Percentiles rank a stretch among this genome's conserved stretches.
These are phyloP conservation scores for Hypomontagnella submonticulosa DNA, from an alignment of 495 filamentous ascomycete genomes.

Conservation along the genomic window DNA sequence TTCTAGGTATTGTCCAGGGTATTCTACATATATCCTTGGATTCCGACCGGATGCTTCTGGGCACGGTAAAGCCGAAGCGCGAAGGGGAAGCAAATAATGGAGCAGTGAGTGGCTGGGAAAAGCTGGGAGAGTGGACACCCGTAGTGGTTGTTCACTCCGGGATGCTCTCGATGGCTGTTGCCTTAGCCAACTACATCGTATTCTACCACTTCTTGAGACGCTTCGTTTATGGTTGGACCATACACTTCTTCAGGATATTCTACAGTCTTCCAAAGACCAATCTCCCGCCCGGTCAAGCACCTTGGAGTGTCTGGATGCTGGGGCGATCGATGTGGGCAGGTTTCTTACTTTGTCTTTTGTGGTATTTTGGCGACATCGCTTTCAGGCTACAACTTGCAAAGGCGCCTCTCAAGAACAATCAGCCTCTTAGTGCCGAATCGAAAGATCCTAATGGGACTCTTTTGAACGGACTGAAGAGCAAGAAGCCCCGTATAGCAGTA, in stretches of 20 bases:
- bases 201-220: slow-evolving; percentile 74
- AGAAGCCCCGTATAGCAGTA: slow-evolving; percentile 66
- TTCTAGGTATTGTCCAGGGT: slow-evolving; percentile 76
- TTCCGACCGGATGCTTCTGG: slow-evolving; percentile 74
- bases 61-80: slow-evolving; percentile 47
- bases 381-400: slow-evolving; percentile 82
- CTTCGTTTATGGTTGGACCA: slow-evolving; percentile 71
- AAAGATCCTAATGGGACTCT: slow-evolving; percentile 93
- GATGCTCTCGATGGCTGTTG: slow-evolving; percentile 53
- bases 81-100: slow-evolving; percentile 27
- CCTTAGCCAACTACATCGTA: slow-evolving; percentile 62
- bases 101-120: slow-evolving; percentile 13
- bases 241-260: slow-evolving; percentile 75
- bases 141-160: slow-evolving; percentile 35
- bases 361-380: slow-evolving; percentile 77
- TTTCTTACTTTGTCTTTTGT: slow-evolving; percentile 72
- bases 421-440: slow-evolving; percentile 84
- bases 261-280: slow-evolving; percentile 78
- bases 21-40: slow-evolving; percentile 76
- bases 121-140: slow-evolving; percentile 31
- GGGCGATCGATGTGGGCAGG: slow-evolving; percentile 71
- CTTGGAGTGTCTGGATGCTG: slow-evolving; percentile 67
- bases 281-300: slow-evolving; percentile 67
- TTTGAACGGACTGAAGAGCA: slow-evolving; percentile 82
- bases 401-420: slow-evolving; percentile 81